Base-by-base conservation (phyloP, 2,329 filamentous ascomycete genomes). In the Cryphonectria nitschkei region DNA sequence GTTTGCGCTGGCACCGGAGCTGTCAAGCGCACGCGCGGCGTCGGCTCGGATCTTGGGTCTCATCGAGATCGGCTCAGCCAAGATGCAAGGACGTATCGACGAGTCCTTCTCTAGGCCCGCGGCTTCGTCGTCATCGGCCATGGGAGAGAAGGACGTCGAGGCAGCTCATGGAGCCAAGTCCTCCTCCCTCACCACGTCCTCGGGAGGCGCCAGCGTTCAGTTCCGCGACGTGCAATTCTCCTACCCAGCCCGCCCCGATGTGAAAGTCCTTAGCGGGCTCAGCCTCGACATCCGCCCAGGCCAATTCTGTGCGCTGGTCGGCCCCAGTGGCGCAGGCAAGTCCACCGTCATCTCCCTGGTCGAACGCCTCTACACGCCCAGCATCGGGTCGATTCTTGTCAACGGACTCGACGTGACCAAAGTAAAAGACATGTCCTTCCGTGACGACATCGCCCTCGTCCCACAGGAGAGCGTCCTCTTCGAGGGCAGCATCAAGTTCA, bases 171-270 rank as follows among this genome's bases (percentile, higher is more conserved):
- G 77, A 37, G 75, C 75, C n/a, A 77, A 74, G 46, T 3, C 32
- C 54, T 39, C 63, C 1, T 26, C 63, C 1, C 5, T 65, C 4
- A 13, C 50, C 5, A 13, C 43, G 2, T 46, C 68, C 0, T 13
- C 34, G 1, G 46, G 50, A 13, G 63, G 69, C 3, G 37, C 73
- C 19, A 70, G 73, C 8, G 84, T 90, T 2, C 81, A 85, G 58
- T 86, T 91, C 75, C 81, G 82, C 56, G 79, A 87, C 65, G 84
- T 91, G 22, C 80, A 83, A 26, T 92, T 92, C 77, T 81, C 87
- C 9, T 92, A 92, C 74, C 88, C 89, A 1, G 83, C 87, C 8
- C 84, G 89, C 0, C 87, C 87, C 0, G 84, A 87, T 67, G 80
- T 82, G 19, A 81, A 82, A 26, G 86, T 91, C 2, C 81, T 84